Base-by-base conservation (phyloP, 2,329 filamentous ascomycete species). In the Claviceps humidiphila region DNA sequence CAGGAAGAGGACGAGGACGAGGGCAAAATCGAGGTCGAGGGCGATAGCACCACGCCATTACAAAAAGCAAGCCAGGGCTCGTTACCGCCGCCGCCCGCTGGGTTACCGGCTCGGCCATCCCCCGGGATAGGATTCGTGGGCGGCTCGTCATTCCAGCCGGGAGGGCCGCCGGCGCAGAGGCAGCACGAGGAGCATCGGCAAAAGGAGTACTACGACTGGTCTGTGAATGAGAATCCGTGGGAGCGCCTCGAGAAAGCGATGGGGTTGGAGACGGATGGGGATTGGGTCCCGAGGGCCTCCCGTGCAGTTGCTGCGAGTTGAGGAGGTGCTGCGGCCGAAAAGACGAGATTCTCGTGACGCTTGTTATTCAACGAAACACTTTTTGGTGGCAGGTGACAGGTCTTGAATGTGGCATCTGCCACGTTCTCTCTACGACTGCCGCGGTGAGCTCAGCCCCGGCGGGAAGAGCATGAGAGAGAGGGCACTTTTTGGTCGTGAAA, bases 201-300 rank as follows among this genome's bases (percentile, higher is more conserved):
- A 65, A 68, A 75, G 41, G 80, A 74, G 39, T 87, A 86, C 64
- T 89, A 88, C 64, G 77, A 87, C 54, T 76, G 78, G 0, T 75
- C 73, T 53, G 86, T 83, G 55, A 80, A 87, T 58, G 74, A 82
- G 62, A 87, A 90, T 62, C 86, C 86, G 0, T 90, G 86, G 86
- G 76, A 74, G 49, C 64, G 62, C 8, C 65, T 84, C 20, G 80
- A 84, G 63, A 67, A 68, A 58, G 58, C 64, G 6, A 64, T 64
- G 24, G 73, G 73, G 0, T 57, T 82, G 47, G 57, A 66, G 41
- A 55, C 74, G 1, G 62, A 62, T 14, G 76, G 74, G 2, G 61
- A 58, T 0, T 82, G 77, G 78, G 56, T 75, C 14, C 30, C 57
- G 5, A 44, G 50, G 16, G 58, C 54, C 37, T 11, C 22, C 24